Evolutionary conservation across 768 basidiomycete genomes (phyloP), one percentile per base, ranked within the genome.

Genomic region (Leccinum incarnatum): DNA sequence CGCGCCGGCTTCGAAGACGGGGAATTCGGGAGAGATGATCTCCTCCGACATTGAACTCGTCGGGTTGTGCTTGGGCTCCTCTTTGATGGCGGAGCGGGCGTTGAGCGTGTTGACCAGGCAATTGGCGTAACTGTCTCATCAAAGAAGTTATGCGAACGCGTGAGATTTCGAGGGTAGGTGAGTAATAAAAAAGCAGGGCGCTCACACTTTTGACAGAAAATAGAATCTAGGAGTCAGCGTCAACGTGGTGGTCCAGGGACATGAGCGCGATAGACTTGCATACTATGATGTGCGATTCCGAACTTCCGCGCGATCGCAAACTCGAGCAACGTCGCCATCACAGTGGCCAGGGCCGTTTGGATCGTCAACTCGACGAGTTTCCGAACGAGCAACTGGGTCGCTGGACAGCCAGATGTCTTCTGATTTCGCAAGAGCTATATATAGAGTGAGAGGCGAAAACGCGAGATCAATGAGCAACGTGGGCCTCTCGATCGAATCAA

Each of bases 291-390:
- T 10, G 53, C 60, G 11, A 61, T 59, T 3, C 53, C 58, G 17
- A 45, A 27, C 21, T 19, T 50, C n/a, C 36, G 60, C 21, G 60
- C 60, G 12, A 59, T 42, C 21, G 30, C 8, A 51, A 61, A 61
- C 46, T 62, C 61, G 19, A 62, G 57, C 11, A 62, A 14, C n/a
- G 58, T 61, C 6, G 58, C 61, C 1, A 60, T 25, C 15, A 62
- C 61, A 5, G 61, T 62, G 19, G 49, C 59, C 10, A 62, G 29
- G 5, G 54, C 61, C 4, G 60, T 61, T 50, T 61, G 59, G 49
- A 61, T 60, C 19, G 60, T 61, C 23, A 61, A 49, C 49, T 61
- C 59, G 37, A 61, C 17, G 27, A 61, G 60, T 40, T 56, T 61
- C n/a, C 49, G 50, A 34, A 62, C 46, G 23, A 57, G 54, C 5